Base-by-base conservation (phyloP, 495 filamentous ascomycete species). In the Cercophora scortea region DNA sequence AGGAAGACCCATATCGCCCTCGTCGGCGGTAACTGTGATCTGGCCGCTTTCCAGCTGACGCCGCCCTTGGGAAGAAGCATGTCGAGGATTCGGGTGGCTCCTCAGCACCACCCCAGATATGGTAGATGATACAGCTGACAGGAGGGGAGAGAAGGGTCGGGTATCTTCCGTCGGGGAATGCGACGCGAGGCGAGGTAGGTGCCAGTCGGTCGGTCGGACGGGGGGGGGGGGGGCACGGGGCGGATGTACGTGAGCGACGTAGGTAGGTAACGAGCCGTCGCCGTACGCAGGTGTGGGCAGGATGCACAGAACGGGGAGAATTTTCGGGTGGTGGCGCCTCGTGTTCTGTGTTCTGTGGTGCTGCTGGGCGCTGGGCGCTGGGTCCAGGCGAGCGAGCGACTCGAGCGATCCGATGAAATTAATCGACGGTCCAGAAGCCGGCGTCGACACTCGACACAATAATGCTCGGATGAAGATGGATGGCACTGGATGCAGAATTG, bases 41-140 rank as follows among this genome's bases (percentile, higher is more conserved):
- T 85, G 49, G 94, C 83, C 58, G 89, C 87, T 76, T 95, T 96
- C 88, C 92, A 96, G 67, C 79, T 93, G 64, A 94, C 80, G 70
- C 88, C 88, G 69, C 87, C 87, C 70, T 94, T 95, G 48, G 88
- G 87, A 57, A 93, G 78, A 68, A 95, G 69, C 74, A 77, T 77
- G 46, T 51, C 50, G 61, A 58, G 51, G 55, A 61, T 54, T 64
- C 61, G 36, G 50, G 60, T 62, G 57, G 65, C 59, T 68, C 61
- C 68, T 66, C 47, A 45, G 58, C 61, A 68, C 69, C 67, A 64
- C 64, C 62, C 57, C 47, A 49, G 34, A 44, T 50, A n/a, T 33
- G 49, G 32, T 41, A 53, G 45, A 47, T 53, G 47, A 33, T 13
- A 44, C 43, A 17, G 56, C 19, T 41, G 51, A 44, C 39, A 47